Conservation (phyloP, 1,139 yeast genomes). For the Debaryomyces sp. region DNA sequence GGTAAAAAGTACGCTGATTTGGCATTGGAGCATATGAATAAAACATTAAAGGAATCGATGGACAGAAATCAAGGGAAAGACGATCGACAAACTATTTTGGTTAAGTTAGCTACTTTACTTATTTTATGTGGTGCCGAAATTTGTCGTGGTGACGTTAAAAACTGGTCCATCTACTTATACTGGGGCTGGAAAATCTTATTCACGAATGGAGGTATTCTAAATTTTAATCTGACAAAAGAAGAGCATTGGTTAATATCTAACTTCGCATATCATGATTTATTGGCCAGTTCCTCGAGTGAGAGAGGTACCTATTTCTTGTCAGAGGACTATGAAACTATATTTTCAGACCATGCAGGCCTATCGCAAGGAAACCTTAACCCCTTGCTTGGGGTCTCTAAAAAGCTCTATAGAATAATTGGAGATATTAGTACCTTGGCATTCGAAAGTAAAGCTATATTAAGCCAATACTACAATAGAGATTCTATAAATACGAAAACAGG, state of each 20-base stretch:
- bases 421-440: slow-evolving; percentile 68
- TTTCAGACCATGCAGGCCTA: slow-evolving; percentile 37
- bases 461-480: slow-evolving; percentile 3
- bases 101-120: slow-evolving; percentile 64
- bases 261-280: slow-evolving; percentile 79
- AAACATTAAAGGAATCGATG: slow-evolving; percentile 13
- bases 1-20: slow-evolving; percentile 49
- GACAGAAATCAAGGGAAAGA: slow-evolving; percentile 5
- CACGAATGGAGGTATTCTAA: slow-evolving; percentile 61
- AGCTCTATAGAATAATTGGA: slow-evolving; percentile 65
- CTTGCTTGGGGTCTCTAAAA: slow-evolving; percentile 71
- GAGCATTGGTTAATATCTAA: slow-evolving; percentile 78
- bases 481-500: not conserved
- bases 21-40: slow-evolving; percentile 48
- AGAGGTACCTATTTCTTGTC: slow-evolving; percentile 61
- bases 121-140: slow-evolving; percentile 74
- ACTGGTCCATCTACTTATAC: slow-evolving; percentile 64
- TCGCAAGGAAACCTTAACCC: slow-evolving; percentile 59
- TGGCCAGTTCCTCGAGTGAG: slow-evolving; percentile 61
- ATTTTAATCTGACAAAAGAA: slow-evolving; percentile 54
- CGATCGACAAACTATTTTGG: slow-evolving; percentile 26
- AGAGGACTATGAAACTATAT: slow-evolving; percentile 57
- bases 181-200: slow-evolving; percentile 63
- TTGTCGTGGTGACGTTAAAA: slow-evolving; percentile 72
- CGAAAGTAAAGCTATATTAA: slow-evolving; percentile 41